Evolutionary conservation across 1,284 basidiomycete species (phyloP).

Genomic region (Meira miltonrushii): DNA sequence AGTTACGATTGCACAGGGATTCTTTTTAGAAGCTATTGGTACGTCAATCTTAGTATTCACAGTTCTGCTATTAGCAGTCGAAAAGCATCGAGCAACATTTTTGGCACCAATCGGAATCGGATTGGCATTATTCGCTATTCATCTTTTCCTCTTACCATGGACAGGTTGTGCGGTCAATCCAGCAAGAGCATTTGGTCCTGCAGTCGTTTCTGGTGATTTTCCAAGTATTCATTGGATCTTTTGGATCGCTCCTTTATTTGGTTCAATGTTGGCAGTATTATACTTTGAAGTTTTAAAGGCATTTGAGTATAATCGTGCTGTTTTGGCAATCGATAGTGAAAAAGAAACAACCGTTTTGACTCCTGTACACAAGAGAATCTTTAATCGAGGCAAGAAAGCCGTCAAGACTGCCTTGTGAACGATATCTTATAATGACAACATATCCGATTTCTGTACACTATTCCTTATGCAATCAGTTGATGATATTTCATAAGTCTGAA

Average conservation of each 20-base stretch:
- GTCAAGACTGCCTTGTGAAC: no score
- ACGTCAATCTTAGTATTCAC: constrained; percentile 31
- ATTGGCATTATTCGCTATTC: constrained; percentile 30
- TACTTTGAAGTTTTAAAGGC: constrained; percentile 14
- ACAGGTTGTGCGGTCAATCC: constrained; percentile 15
- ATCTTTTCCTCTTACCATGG: constrained; percentile 23
- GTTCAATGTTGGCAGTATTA: constrained; percentile 9
- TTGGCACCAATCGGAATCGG: constrained; percentile 42
- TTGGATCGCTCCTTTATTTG: constrained; percentile 15
- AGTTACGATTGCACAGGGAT: constrained; percentile 36
- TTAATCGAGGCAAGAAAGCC: no score
- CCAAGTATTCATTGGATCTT: constrained; percentile 14
- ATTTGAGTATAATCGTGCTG: constrained; percentile 12
- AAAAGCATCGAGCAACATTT: constrained; percentile 55
- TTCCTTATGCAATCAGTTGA: no score
- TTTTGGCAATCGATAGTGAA: not conserved
- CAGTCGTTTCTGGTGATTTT: constrained; percentile 12
- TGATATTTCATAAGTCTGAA: no score
- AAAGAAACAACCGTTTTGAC: no score
- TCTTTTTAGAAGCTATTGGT: constrained; percentile 52
- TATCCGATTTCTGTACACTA: no score
- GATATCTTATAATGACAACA: no score
- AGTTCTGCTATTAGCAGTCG: constrained; percentile 56
- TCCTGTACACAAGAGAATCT: no score
- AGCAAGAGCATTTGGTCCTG: constrained; percentile 15